These are phyloP conservation scores for Massarina eburnea DNA, from an alignment of 2,329 filamentous ascomycete genomes.

Conservation along the genomic window DNA sequence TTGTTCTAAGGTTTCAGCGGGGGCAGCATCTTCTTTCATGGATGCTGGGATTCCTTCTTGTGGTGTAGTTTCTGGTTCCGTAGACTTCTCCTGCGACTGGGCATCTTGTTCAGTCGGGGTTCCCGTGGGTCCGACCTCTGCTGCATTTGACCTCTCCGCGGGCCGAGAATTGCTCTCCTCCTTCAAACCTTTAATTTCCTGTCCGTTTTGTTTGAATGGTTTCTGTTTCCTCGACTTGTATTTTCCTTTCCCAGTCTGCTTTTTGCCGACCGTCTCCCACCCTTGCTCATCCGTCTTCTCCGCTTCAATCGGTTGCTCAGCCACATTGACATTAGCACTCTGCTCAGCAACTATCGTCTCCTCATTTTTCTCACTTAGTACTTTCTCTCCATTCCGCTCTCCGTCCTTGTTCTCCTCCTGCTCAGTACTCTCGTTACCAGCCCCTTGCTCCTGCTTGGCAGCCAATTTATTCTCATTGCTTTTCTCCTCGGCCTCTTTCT, in stretches of 20 bases:
- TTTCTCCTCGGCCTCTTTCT: conserved; percentile 18
- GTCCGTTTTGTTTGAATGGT: background rate
- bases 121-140: conserved; percentile 2
- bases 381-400: background rate
- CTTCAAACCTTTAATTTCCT: background rate
- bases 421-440: conserved; percentile 10
- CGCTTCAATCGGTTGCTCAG: too few relatives aligned
- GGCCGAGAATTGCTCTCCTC: background rate
- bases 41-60: conserved; percentile 3
- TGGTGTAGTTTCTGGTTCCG: background rate
- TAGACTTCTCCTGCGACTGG: background rate
- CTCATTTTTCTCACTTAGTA: background rate
- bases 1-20: conserved; percentile 12
- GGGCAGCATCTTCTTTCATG: conserved; percentile 5
- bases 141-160: background rate
- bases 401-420: conserved; percentile 13
- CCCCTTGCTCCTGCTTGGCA: conserved; percentile 3
- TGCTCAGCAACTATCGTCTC: background rate
- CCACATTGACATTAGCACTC: too few relatives aligned
- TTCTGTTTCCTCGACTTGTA: background rate
- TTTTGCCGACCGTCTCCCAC: background rate
- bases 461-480: conserved; percentile 10
- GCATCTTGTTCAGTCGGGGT: background rate
- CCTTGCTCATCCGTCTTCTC: background rate
- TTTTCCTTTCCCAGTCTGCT: background rate